These are phyloP conservation scores for Nakazawaea populi DNA, from an alignment of 805 yeast species.

Conservation along the genomic window DNA sequence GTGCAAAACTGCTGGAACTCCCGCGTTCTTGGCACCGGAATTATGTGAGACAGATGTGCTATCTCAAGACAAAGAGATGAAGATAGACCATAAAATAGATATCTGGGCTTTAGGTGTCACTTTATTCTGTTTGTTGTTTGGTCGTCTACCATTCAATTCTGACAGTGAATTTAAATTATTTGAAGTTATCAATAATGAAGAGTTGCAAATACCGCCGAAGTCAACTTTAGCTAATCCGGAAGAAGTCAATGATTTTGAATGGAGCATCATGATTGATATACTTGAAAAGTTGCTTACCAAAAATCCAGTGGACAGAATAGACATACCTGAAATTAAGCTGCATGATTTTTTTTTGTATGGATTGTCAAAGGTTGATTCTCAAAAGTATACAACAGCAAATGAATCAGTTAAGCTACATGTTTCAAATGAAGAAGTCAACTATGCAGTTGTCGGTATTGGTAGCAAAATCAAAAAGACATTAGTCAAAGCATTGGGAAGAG, in stretches of 20 bases:
- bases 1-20: constrained; percentile 96
- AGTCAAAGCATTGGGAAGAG: constrained; percentile 29
- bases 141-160: constrained; percentile 83
- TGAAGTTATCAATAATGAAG: constrained; percentile 66
- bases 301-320: constrained; percentile 62
- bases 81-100: constrained; percentile 77
- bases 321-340: constrained; percentile 62
- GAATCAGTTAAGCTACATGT: constrained; percentile 42
- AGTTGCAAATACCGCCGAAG: constrained; percentile 49
- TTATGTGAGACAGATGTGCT: constrained; percentile 58
- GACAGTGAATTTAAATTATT: constrained; percentile 82
- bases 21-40: constrained; percentile 95
- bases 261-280: constrained; percentile 49
- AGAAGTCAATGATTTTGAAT: constrained; percentile 17
- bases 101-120: constrained; percentile 98
- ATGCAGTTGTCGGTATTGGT: constrained; percentile 82
- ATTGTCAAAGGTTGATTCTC: constrained; percentile 20
- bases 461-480: constrained; percentile 50
- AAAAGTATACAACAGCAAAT: constrained; percentile 17
- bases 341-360: constrained; percentile 58
- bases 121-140: constrained; percentile 79
- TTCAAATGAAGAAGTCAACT: constrained; percentile 60
- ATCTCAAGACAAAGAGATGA: constrained; percentile 29
- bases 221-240: neutral
- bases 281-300: constrained; percentile 58